These are phyloP conservation scores for Hansenula lynferdii DNA, from an alignment of 1,139 yeast genomes.

Conservation along the genomic window DNA sequence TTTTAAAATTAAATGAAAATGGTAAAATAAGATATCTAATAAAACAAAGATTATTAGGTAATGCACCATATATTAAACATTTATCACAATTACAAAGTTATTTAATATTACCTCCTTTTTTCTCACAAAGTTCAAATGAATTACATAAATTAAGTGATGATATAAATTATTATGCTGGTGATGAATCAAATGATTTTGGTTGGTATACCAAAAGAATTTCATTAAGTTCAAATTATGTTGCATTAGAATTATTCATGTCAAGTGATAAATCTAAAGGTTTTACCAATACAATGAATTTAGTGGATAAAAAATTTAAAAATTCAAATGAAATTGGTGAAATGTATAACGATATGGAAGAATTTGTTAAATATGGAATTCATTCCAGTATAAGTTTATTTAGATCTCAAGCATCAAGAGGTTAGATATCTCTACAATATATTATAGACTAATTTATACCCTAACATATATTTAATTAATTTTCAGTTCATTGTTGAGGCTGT, in stretches of 20 bases:
- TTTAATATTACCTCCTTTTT: slow-evolving; percentile 29
- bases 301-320: slow-evolving; percentile 53
- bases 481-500: slow-evolving; percentile 8
- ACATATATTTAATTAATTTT: no score
- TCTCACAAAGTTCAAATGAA: slow-evolving; percentile 42
- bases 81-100: slow-evolving; percentile 31
- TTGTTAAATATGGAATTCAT: slow-evolving; percentile 67
- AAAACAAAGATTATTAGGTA: slow-evolving; percentile 56
- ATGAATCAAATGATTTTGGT: slow-evolving; percentile 75
- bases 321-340: slow-evolving; percentile 53
- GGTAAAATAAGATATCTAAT: slow-evolving; percentile 43
- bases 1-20: slow-evolving; percentile 24
- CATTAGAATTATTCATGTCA: slow-evolving; percentile 75
- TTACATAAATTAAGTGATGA: slow-evolving; percentile 79
- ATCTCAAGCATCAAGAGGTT: slow-evolving; percentile 68
- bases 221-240: slow-evolving; percentile 64
- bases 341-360: slow-evolving; percentile 64
- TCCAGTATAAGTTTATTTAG: slow-evolving; percentile 63
- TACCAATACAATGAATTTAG: slow-evolving; percentile 57
- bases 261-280: slow-evolving; percentile 62
- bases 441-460: no score
- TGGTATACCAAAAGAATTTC: slow-evolving; percentile 91
- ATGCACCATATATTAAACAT: slow-evolving; percentile 46
- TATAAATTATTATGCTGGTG: slow-evolving; percentile 75
- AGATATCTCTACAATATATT: no score